A percentile compares a stretch with the other conserved stretches of the same genome.
These are phyloP conservation scores for Komagataella populi DNA, from an alignment of 805 yeast genomes.

Conservation along the genomic window DNA sequence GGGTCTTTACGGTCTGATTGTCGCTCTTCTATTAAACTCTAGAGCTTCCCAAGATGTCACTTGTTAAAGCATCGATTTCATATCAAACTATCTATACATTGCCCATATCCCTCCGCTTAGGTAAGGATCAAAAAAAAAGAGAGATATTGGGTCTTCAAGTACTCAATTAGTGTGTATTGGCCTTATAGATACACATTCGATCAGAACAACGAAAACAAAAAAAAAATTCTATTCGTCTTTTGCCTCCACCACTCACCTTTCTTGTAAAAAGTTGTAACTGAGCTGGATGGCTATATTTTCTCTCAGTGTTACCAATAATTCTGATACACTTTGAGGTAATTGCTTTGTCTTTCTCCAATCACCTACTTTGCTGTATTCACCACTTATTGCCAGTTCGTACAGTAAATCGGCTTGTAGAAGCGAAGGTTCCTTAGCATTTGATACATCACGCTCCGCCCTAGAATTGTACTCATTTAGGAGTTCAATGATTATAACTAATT, in stretches of 20 bases:
- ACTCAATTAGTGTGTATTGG: not conserved
- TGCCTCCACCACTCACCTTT: not conserved
- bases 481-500: slow-evolving; percentile 12
- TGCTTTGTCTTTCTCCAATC: slow-evolving; percentile 9
- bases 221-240: not conserved
- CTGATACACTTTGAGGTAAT: slow-evolving; percentile 5
- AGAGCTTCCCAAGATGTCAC: slow-evolving; percentile 88
- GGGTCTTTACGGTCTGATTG: slow-evolving; percentile 95
- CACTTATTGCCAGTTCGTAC: slow-evolving; percentile 8
- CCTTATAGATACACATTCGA: not conserved
- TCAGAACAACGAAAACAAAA: not conserved
- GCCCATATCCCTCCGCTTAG: not conserved
- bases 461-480: slow-evolving; percentile 12
- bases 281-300: slow-evolving; percentile 13
- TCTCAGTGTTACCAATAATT: slow-evolving; percentile 10
- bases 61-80: slow-evolving; percentile 33
- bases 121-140: not conserved
- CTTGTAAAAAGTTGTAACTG: slow-evolving; percentile 13
- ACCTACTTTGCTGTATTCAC: slow-evolving; percentile 1
- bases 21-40: slow-evolving; percentile 93
- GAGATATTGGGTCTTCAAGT: not conserved
- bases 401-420: slow-evolving; percentile 5
- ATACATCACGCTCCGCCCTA: slow-evolving; percentile 2
- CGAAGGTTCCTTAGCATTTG: slow-evolving; percentile 4
- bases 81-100: not conserved